These are phyloP conservation scores for Aspergillus udagawae DNA, from an alignment of 2,329 filamentous ascomycete genomes.

Conservation along the genomic window DNA sequence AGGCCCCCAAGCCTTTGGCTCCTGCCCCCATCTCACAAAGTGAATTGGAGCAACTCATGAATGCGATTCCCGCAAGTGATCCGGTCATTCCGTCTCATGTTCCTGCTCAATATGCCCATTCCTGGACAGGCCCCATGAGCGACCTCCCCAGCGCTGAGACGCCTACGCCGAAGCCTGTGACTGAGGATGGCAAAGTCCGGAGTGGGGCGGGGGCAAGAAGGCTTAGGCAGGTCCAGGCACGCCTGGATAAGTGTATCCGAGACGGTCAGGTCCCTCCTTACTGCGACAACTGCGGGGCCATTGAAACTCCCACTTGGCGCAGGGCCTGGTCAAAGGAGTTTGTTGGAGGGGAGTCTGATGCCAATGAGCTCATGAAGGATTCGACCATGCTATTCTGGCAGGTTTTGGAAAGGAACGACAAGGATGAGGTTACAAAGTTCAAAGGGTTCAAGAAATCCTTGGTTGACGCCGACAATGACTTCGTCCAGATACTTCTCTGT, in stretches of 20 bases:
- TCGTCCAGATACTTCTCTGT: conserved; percentile 73
- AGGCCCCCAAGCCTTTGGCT: conserved; percentile 35
- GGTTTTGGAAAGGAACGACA: conserved; percentile 58
- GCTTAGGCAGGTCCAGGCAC: conserved; percentile 60
- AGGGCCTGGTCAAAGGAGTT: conserved; percentile 81
- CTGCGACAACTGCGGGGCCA: conserved; percentile 89
- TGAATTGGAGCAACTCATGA: conserved; percentile 29
- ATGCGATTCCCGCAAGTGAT: conserved; percentile 48
- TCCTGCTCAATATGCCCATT: conserved; percentile 39
- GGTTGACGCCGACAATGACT: conserved; percentile 63
- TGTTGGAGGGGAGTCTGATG: conserved; percentile 63
- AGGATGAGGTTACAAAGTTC: conserved; percentile 63
- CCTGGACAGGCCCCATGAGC: conserved; percentile 43
- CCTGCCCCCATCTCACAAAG: conserved; percentile 35
- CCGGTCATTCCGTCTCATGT: conserved; percentile 33
- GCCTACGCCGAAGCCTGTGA: conserved; percentile 23
- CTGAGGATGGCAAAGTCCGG: conserved; percentile 36
- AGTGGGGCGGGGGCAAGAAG: conserved; percentile 57
- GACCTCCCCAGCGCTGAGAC: conserved; percentile 41
- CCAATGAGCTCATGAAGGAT: conserved; percentile 69
- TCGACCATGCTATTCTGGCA: conserved; percentile 72
- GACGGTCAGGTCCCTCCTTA: conserved; percentile 81
- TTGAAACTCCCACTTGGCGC: conserved; percentile 94
- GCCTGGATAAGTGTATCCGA: conserved; percentile 58
- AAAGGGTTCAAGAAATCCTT: conserved; percentile 72